Conservation (phyloP, 129 eudicot genomes). For the Tanacetum coccineum region DNA sequence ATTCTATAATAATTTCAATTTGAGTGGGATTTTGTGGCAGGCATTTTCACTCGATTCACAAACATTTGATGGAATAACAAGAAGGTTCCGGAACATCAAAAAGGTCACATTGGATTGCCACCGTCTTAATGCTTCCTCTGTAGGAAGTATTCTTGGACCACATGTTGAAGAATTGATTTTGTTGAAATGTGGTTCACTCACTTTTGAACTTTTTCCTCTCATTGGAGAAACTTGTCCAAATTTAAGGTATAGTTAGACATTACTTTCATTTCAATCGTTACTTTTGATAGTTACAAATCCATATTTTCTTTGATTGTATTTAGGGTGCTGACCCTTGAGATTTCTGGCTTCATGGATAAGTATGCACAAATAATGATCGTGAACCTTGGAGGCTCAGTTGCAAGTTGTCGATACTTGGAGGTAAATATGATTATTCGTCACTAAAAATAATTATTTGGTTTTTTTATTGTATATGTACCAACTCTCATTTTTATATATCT, state of each 20-base stretch:
- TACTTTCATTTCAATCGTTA: too few species aligned
- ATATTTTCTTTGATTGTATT: constrained; percentile 8
- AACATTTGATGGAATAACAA: constrained; percentile 27
- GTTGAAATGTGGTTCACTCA: constrained; percentile 52
- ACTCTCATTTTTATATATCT: too few species aligned
- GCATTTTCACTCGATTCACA: constrained; percentile 36
- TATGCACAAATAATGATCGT: background rate
- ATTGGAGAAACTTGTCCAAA: constrained; percentile 54
- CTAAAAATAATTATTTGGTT: background rate
- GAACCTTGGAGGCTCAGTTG: constrained; percentile 28
- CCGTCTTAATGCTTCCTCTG: constrained; percentile 34
- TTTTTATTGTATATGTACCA: too few species aligned
- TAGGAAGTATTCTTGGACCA: constrained; percentile 37
- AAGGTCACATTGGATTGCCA: constrained; percentile 60
- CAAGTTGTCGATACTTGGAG: constrained; percentile 39
- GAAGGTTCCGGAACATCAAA: constrained; percentile 30
- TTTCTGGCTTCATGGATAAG: constrained; percentile 10
- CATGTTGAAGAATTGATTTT: constrained; percentile 50
- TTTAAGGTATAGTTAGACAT: constrained; percentile 40
- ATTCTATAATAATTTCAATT: background rate
- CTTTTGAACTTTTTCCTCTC: constrained; percentile 37
- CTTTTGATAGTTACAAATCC: background rate
- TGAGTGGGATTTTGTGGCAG: constrained; percentile 25
- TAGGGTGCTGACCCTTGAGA: constrained; percentile 61
- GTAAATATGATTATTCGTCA: constrained; percentile 25